Evolutionary conservation across 257 asterid species (phyloP).

Genomic region (Scutellaria baicalensis): DNA sequence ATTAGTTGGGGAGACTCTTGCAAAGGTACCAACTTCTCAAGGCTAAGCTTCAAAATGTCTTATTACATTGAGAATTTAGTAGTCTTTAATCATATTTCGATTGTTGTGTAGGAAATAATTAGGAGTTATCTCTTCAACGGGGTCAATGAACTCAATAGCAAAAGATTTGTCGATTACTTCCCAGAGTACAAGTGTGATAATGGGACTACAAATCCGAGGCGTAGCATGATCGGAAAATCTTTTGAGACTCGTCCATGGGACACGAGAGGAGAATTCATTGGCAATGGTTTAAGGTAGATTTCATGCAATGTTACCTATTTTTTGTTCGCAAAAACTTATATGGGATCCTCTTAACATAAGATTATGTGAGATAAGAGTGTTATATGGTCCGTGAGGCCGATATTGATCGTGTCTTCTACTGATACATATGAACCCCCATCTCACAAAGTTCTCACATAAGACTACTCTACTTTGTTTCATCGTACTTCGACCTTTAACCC

Average conservation of each 20-base stretch:
- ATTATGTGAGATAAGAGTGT: no score
- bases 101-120: slow-evolving; percentile 43
- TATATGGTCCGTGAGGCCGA: no score
- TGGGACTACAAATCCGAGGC: slow-evolving; percentile 56
- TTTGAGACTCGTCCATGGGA: slow-evolving; percentile 87
- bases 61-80: not conserved
- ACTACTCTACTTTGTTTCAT: no score
- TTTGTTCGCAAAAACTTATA: no score
- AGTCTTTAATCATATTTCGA: not conserved
- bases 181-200: slow-evolving; percentile 71
- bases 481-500: no score
- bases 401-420: no score
- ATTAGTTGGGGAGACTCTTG: slow-evolving; percentile 56
- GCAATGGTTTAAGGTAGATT: slow-evolving; percentile 26
- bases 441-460: no score
- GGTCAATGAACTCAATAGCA: slow-evolving; percentile 56
- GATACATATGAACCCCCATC: no score
- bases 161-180: slow-evolving; percentile 65
- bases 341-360: no score
- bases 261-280: slow-evolving; percentile 60
- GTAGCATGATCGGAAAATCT: slow-evolving; percentile 90
- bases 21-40: slow-evolving; percentile 49
- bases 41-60: slow-evolving; percentile 2
- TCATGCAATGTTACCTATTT: not conserved
- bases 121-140: slow-evolving; percentile 69